Conservation (phyloP, 352 stramenopile species). For the Phytophthora idaei region DNA sequence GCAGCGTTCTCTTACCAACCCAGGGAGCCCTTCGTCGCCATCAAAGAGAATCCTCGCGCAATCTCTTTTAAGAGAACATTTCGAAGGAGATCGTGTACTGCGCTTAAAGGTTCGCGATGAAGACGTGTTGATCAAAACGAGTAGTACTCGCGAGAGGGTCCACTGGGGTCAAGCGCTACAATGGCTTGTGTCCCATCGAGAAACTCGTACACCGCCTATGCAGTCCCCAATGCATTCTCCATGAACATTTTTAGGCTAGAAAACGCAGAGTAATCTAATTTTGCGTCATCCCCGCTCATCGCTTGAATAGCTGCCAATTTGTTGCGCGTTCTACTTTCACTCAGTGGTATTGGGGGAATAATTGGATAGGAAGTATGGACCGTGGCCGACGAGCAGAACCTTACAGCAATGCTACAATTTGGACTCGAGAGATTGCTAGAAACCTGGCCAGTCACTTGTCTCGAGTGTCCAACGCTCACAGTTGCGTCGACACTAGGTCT, state of each 20-base stretch:
- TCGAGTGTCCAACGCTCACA: slow-evolving; percentile 73
- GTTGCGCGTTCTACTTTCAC: neutral
- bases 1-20: slow-evolving; percentile 22
- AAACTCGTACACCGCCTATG: neutral
- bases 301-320: neutral
- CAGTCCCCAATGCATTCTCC: slow-evolving; percentile 1
- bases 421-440: slow-evolving; percentile 71
- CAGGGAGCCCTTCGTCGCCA: slow-evolving; percentile 6
- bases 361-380: slow-evolving; percentile 52
- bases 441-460: slow-evolving; percentile 75
- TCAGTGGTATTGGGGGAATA: neutral
- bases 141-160: slow-evolving; percentile 32
- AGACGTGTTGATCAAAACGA: slow-evolving; percentile 42
- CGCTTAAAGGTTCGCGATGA: slow-evolving; percentile 50
- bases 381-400: slow-evolving; percentile 70
- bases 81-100: slow-evolving; percentile 38
- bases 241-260: slow-evolving; percentile 16
- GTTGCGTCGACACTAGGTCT: slow-evolving; percentile 71
- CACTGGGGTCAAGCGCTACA: slow-evolving; percentile 50
- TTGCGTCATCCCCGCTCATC: neutral
- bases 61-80: slow-evolving; percentile 23
- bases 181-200: slow-evolving; percentile 38
- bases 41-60: slow-evolving; percentile 23
- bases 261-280: slow-evolving; percentile 28
- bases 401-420: slow-evolving; percentile 80